A percentile compares a stretch with the other conserved stretches of the same genome.
These are phyloP conservation scores for Lignosus rhinocerotis DNA, from an alignment of 1,284 basidiomycete species.

Conservation along the genomic window DNA sequence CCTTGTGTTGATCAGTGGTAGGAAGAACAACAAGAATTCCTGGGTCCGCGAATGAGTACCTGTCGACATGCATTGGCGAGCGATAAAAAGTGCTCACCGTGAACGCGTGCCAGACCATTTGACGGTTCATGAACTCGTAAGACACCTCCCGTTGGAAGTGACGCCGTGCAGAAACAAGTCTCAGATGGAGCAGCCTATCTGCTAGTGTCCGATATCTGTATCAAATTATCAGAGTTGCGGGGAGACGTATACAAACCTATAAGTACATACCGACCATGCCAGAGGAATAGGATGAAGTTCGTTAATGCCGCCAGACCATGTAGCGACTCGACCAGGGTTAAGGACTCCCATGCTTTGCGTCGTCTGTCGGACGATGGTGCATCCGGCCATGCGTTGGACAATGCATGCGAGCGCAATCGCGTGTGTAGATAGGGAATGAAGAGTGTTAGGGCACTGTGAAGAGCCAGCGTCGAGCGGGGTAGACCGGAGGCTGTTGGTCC, in stretches of 20 bases:
- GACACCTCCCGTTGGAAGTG: slow-evolving; percentile 84
- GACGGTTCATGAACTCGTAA: slow-evolving; percentile 99
- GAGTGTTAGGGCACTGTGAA: slow-evolving; percentile 77
- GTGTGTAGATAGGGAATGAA: slow-evolving; percentile 79
- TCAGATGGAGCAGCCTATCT: slow-evolving; percentile 82
- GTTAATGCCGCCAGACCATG: slow-evolving; percentile 62
- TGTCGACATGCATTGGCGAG: neutral
- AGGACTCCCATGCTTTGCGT: slow-evolving; percentile 73
- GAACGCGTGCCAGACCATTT: slow-evolving; percentile 99
- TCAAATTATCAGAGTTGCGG: neutral
- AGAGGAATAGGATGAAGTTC: slow-evolving; percentile 85
- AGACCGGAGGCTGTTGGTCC: slow-evolving; percentile 54
- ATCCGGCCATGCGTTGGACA: slow-evolving; percentile 89
- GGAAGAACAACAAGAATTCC: slow-evolving; percentile 94
- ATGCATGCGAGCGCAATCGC: slow-evolving; percentile 73
- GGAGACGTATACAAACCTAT: neutral
- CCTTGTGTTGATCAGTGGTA: slow-evolving; percentile 81
- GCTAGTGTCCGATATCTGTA: slow-evolving; percentile 82
- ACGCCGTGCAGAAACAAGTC: slow-evolving; percentile 73
- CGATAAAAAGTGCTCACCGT: slow-evolving; percentile 59
- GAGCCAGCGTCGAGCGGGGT: slow-evolving; percentile 56
- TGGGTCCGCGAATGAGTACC: slow-evolving; percentile 33
- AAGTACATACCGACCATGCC: slow-evolving; percentile 73
- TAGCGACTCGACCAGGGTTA: slow-evolving; percentile 69
- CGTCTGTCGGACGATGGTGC: slow-evolving; percentile 76